These are phyloP conservation scores for Amanita muscaria DNA, from an alignment of 768 basidiomycete genomes.

Conservation along the genomic window DNA sequence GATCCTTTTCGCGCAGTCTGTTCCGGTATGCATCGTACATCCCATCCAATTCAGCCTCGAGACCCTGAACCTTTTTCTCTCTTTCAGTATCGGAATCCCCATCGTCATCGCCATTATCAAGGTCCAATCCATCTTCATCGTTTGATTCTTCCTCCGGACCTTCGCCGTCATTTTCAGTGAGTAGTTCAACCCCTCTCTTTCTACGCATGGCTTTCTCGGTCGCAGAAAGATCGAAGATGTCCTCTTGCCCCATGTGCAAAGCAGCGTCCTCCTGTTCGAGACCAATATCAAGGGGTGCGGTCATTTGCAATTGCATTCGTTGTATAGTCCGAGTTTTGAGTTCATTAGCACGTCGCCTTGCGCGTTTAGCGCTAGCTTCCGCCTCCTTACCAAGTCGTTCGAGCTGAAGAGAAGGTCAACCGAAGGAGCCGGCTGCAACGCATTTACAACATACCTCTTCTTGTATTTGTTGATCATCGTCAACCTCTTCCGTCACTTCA, in stretches of 20 bases:
- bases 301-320: slow-evolving; percentile 96
- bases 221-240: slow-evolving; percentile 74
- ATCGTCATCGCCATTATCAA: slow-evolving; percentile 20
- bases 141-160: slow-evolving; percentile 35
- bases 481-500: slow-evolving; percentile 58
- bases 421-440: background rate
- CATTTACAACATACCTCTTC: slow-evolving; percentile 54
- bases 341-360: slow-evolving; percentile 82
- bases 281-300: slow-evolving; percentile 93
- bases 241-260: slow-evolving; percentile 67
- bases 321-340: slow-evolving; percentile 80
- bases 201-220: slow-evolving; percentile 38
- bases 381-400: slow-evolving; percentile 76
- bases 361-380: slow-evolving; percentile 63
- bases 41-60: slow-evolving; percentile 85
- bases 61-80: slow-evolving; percentile 44
- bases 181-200: slow-evolving; percentile 30
- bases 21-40: slow-evolving; percentile 85
- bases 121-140: slow-evolving; percentile 26
- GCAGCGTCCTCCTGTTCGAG: slow-evolving; percentile 73
- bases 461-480: slow-evolving; percentile 85
- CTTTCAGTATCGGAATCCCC: slow-evolving; percentile 64
- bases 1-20: slow-evolving; percentile 71
- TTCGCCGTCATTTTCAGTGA: slow-evolving; percentile 21
- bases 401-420: slow-evolving; percentile 41